Conservation (phyloP, 2,329 filamentous ascomycete species). For the Sarocladium brachiariae region DNA sequence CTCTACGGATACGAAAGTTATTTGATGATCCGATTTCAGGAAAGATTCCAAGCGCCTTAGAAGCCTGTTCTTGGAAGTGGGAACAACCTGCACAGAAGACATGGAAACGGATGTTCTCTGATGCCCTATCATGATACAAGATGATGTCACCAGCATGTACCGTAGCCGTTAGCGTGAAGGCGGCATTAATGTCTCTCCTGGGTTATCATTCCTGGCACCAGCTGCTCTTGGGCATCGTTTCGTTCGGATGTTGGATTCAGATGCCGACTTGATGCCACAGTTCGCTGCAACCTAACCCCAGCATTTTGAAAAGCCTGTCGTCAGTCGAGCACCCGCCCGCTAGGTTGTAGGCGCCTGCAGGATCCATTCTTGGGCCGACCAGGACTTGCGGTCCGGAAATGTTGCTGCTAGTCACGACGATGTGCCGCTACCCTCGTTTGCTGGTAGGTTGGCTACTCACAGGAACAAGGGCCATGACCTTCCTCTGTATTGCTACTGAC, state of each 20-base stretch:
- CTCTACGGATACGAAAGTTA: too few species aligned
- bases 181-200: not conserved
- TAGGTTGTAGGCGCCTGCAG: not conserved
- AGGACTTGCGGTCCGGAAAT: conserved; percentile 8
- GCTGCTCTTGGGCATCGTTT: not conserved
- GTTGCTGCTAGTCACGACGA: not conserved
- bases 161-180: not conserved
- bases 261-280: not conserved
- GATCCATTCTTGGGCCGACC: not conserved
- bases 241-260: conserved; percentile 6
- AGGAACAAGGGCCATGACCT: not conserved
- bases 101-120: not conserved
- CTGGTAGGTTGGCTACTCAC: not conserved
- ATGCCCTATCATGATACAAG: not conserved
- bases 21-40: too few species aligned
- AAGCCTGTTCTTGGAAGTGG: not conserved
- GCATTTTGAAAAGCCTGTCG: not conserved
- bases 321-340: not conserved
- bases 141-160: not conserved
- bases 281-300: not conserved
- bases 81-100: not conserved
- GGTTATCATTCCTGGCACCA: not conserved
- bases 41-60: not conserved
- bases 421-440: not conserved
- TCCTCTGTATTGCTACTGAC: conserved; percentile 3